Base-by-base conservation (phyloP, 495 filamentous ascomycete genomes). In the Penicillium canescens region DNA sequence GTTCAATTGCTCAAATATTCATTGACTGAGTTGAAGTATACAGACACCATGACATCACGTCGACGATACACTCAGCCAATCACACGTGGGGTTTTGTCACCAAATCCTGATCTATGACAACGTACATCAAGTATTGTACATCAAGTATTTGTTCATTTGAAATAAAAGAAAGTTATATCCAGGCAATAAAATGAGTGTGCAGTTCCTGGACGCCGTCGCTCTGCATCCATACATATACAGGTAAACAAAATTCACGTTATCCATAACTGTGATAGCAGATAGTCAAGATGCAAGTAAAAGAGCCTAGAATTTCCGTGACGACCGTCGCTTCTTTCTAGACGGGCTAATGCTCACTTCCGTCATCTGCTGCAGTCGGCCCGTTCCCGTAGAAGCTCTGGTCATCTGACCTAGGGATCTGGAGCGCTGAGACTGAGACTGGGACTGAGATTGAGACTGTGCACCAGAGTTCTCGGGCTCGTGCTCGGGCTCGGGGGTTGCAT, bases 291-390 rank as follows among this genome's bases (percentile, higher is more conserved):
- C 10, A 35, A 38, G 28, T 31, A 11, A 28, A 23, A 12, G n/a
- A 51, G 23, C n/a, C 42, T 35, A 51, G 31, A 51, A 51, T 46
- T 59, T 62, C n/a, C 54, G 40, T 7, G 60, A 55, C 23, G 31
- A 28, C 11, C 54, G 50, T 52, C 35, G 47, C 58, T 62, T 65
- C 49, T 48, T 40, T 13, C 39, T 54, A 7, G 54, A 51, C 34
- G 70, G 69, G 50, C 67, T 71, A 23, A 70, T 54, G 16, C 60
- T 64, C 23, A 60, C 59, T 38, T 62, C 64, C 21, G 59, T 38
- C 41, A 67, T 34, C 8, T 45, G 58, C 47, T 55, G 62, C 11
- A 59, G 42, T 26, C 42, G 54, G 18, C 46, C 31, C 13, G 62
- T 56, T 14, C 46, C 31, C 11, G 62, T 53, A 8, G 68, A 66